phyloP scores from a whole-genome alignment of 495 filamentous ascomycete species.

The Penicillium nucicola region DNA sequence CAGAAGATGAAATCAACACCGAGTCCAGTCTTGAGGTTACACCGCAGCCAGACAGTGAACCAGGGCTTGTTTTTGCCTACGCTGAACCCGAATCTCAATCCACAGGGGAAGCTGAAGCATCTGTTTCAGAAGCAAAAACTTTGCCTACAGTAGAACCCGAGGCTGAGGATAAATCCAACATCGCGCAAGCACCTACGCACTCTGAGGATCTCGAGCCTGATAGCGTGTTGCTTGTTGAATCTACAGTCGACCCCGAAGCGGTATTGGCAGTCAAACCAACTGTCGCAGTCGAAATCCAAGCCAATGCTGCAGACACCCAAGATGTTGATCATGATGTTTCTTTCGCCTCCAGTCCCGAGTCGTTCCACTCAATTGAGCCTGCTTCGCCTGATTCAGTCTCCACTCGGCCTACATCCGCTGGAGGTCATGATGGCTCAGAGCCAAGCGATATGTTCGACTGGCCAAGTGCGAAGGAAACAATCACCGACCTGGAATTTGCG shows the following conservation, averaged over 20 bases:
- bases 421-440: constrained; percentile 22
- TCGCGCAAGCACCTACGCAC: background rate
- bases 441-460: background rate
- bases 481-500: background rate
- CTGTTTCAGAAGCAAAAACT: background rate
- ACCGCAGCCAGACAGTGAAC: background rate
- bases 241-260: background rate
- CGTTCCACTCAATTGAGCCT: constrained; percentile 56
- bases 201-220: background rate
- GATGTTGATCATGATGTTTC: constrained; percentile 29
- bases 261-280: background rate
- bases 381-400: constrained; percentile 18
- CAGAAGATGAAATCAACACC: constrained; percentile 24
- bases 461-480: background rate
- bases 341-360: constrained; percentile 58
- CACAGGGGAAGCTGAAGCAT: constrained; percentile 23
- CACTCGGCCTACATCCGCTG: constrained; percentile 24
- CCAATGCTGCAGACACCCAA: constrained; percentile 14
- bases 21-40: background rate
- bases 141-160: background rate
- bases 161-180: background rate
- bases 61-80: background rate
- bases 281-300: background rate
- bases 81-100: constrained; percentile 42
- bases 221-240: background rate